Evolutionary conservation across 345 rosid species (phyloP), one percentile per base, ranked within the genome.

Genomic region (Acer yangbiense): DNA sequence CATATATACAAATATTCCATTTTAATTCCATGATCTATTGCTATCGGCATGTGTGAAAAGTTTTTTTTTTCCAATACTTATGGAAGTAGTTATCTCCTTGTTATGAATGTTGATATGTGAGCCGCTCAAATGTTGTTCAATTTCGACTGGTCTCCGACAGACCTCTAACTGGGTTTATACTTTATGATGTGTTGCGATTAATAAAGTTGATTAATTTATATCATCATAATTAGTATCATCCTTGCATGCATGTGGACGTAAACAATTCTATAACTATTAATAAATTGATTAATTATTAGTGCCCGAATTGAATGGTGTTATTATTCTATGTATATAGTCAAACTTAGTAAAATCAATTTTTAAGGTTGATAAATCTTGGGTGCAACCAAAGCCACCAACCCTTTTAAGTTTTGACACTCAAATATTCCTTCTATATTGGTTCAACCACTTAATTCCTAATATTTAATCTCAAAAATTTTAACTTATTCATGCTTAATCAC

Each of bases 381-480:
- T 84, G 83, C 57, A 86, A 82, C 89, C 58, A 76, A 52, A 80
- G 70, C 71, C 74, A 80, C 84, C 89, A 73, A 84, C 84, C 74
- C 67, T 62, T 6, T 21, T 20, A 9, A 43, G 46, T 35, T 35
- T 35, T n/a, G 18, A 57, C 62, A 60, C 58, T 2, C 50, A 64
- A 55, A 43, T 11, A 46, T n/a, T 25, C 72, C 66, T 73, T 29
- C 6, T 20, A 60, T 21, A 60, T 60, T 75, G 7, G 89, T 80
- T 86, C 69, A 86, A 84, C 89, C 62, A 52, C 76, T 16, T 66
- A 16, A 3, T 4, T 50, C 18, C 55, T 43, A 43, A 7, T 43
- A 43, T 43, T 43, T 43, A 43, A 43, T 43, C 46, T 7, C 46
- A 7, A 1, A 7, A 43, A 8, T 43, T 43, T 43, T 43, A 43